Conservation (phyloP, 352 stramenopile genomes). For the Achlya hypogyna region DNA sequence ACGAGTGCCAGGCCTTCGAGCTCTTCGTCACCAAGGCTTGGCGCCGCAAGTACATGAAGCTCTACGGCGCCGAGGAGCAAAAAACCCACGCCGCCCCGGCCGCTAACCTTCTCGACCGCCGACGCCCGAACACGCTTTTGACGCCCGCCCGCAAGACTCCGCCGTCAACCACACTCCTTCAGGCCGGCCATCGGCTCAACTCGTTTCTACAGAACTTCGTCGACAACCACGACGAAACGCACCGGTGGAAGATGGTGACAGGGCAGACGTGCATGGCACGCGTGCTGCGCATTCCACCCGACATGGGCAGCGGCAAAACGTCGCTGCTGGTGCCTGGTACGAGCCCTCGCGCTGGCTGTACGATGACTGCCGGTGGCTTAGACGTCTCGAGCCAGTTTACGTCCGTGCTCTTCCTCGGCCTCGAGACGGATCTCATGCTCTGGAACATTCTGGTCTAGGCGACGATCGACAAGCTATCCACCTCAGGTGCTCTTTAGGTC, state of each 20-base stretch:
- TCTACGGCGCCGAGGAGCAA: conserved; percentile 32
- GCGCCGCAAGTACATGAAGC: conserved; percentile 67
- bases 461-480: conserved; percentile 18
- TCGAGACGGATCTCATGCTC: conserved; percentile 83
- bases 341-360: not conserved
- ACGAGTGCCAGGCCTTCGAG: conserved; percentile 86
- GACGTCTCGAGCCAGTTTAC: conserved; percentile 26
- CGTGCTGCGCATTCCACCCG: conserved; percentile 59
- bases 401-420: conserved; percentile 54
- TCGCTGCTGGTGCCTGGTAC: conserved; percentile 57
- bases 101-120: not conserved
- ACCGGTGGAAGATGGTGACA: conserved; percentile 68
- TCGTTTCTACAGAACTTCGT: conserved; percentile 80
- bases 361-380: not conserved
- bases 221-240: conserved; percentile 71
- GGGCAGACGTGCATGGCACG: conserved; percentile 60
- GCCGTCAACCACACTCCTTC: conserved; percentile 18
- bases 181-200: conserved; percentile 40
- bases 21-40: conserved; percentile 87
- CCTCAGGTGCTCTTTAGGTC: not conserved
- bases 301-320: conserved; percentile 58
- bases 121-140: not conserved
- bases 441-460: conserved; percentile 75
- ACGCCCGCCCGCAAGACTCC: conserved; percentile 6
- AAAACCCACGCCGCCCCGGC: not conserved